These are phyloP conservation scores for Cyclotella atomus DNA, from an alignment of 108 stramenopile species.

Conservation along the genomic window DNA sequence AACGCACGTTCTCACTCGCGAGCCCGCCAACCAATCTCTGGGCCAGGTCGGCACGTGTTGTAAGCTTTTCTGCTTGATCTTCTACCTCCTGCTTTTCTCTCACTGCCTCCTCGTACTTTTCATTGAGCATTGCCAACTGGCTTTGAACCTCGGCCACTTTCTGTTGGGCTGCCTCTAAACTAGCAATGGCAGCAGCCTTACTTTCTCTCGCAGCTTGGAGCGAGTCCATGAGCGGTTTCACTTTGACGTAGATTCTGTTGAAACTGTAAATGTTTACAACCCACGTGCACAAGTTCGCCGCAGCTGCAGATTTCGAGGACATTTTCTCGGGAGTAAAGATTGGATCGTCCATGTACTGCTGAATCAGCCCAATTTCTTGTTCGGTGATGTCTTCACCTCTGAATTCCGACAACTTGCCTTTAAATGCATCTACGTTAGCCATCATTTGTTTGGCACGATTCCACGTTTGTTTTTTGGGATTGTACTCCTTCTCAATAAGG, in stretches of 20 bases:
- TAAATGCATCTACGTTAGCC: constrained; percentile 86
- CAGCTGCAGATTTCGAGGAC: constrained; percentile 86
- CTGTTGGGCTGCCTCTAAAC: constrained; percentile 72
- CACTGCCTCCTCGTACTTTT: constrained; percentile 68
- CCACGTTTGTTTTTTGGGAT: constrained; percentile 75
- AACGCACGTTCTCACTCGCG: constrained; percentile 87
- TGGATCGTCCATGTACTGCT: constrained; percentile 61
- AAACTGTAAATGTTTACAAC: constrained; percentile 86
- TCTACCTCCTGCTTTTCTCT: constrained; percentile 86
- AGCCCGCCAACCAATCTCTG: constrained; percentile 87
- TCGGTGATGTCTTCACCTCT: constrained; percentile 78
- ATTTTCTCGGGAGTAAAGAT: constrained; percentile 81
- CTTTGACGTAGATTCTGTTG: constrained; percentile 94
- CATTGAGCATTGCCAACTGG: constrained; percentile 54
- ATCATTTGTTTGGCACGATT: constrained; percentile 92
- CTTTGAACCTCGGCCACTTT: constrained; percentile 64
- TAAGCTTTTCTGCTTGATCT: constrained; percentile 74
- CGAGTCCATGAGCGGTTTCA: constrained; percentile 90
- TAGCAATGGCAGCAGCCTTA: constrained; percentile 73
- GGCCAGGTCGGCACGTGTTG: constrained; percentile 73
- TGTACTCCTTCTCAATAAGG: constrained; percentile 87
- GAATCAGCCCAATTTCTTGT: constrained; percentile 60
- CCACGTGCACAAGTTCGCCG: constrained; percentile 89
- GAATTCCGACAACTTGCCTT: constrained; percentile 72
- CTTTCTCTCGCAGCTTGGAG: constrained; percentile 76